Evolutionary conservation across 495 filamentous ascomycete genomes (phyloP).

Genomic region (Penicillium turbatum): DNA sequence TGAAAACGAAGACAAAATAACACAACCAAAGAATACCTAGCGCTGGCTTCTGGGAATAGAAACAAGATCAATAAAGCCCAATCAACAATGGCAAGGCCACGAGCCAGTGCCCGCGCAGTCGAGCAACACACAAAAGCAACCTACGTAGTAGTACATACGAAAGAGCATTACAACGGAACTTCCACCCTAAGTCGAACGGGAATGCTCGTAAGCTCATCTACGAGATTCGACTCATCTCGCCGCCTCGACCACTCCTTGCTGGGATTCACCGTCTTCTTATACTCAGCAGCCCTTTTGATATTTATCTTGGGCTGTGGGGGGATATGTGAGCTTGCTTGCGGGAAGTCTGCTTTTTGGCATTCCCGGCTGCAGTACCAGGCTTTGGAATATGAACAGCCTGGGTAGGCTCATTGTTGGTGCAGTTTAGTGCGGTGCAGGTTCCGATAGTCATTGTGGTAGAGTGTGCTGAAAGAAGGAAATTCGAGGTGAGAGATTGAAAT

Average conservation of each 20-base stretch:
- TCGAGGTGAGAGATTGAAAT: too few species aligned
- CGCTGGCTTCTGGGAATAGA: too few species aligned
- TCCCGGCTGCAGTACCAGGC: constrained; percentile 1
- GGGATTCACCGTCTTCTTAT: constrained; percentile 1
- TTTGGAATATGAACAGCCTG: not conserved
- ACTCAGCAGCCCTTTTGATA: not conserved
- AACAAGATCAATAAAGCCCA: not conserved
- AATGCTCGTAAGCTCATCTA: too few species aligned
- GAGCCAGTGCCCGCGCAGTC: not conserved
- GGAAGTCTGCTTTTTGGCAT: constrained; percentile 3
- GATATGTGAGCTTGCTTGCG: not conserved
- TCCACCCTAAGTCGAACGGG: too few species aligned
- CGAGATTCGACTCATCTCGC: not conserved
- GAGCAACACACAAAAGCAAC: too few species aligned
- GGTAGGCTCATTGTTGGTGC: not conserved
- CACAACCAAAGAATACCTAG: too few species aligned
- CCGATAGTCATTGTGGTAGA: constrained; percentile 59
- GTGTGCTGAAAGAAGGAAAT: too few species aligned
- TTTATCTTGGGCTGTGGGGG: constrained; percentile 2
- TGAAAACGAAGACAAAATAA: too few species aligned
- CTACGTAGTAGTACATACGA: too few species aligned
- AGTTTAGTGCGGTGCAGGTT: constrained; percentile 52
- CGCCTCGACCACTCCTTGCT: not conserved
- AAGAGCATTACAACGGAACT: too few species aligned
- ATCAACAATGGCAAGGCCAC: not conserved